Base-by-base conservation (phyloP, 352 stramenopile species). In the Globisporangium recalcitrans region DNA sequence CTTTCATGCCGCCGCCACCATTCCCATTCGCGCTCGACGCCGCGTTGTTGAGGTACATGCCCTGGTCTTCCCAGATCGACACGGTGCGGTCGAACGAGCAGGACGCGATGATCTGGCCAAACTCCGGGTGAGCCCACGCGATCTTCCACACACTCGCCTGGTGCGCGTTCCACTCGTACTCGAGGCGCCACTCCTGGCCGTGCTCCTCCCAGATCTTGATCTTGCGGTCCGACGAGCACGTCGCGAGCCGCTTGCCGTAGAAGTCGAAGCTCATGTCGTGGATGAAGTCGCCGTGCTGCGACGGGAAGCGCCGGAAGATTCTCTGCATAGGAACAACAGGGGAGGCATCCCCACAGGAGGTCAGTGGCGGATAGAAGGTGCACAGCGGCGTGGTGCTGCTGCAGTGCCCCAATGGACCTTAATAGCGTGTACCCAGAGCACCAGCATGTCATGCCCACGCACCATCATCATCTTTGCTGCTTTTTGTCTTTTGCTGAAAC, bases 101-200 rank as follows among this genome's bases (percentile, higher is more conserved):
- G 7, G 92, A 98, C 53, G 95, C 96, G 47, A 99, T 61, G 63
- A 98, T 90, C 78, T 98, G 90, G 52, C 96, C 95, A 73, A 98
- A 99, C 77, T 98, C 93, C 0, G 96, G 94, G 69, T 99, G 93
- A 0, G 90, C 92, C 95, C 95, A 99, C 52, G 82, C 87, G 48
- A 99, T 72, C 67, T 96, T 96, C 77, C 87, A 97, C 8, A 99
- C 93, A 27, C 89, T 90, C 10, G 89, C 93, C 66, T 96, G 85
- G 56, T 95, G 84, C 48, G 85, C 84, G 59, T 86, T 95, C 88
- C 86, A 92, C 79, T 98, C 93, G 63, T 91, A 84, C 66, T 90
- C 73, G 34, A 93, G 80, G 26, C 81, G 73, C 89, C 90, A 97
- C 47, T 96, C 93, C 52, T 85, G 71, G 22, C 73, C 80, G 60